These are phyloP conservation scores for Phytophthora capsici DNA, from an alignment of 352 stramenopile species.

Conservation along the genomic window DNA sequence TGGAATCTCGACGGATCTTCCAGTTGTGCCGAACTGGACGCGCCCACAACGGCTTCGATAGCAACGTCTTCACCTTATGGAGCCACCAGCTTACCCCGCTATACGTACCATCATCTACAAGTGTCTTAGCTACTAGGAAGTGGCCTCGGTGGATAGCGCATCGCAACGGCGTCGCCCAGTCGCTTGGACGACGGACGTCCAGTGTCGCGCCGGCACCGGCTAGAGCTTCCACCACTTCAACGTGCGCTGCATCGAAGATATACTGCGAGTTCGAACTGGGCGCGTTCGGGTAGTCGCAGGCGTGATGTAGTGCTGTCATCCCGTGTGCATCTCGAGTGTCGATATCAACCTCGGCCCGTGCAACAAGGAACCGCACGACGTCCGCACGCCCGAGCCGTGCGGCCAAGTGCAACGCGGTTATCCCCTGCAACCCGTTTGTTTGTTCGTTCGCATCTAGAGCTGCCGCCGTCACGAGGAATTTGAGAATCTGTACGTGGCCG, in stretches of 20 bases:
- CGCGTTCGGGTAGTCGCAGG: conserved; percentile 33
- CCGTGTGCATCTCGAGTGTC: conserved; percentile 29
- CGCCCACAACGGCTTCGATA: conserved; percentile 11
- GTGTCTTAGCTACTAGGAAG: conserved; percentile 33
- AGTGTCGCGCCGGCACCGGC: conserved; percentile 27
- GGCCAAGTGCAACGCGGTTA: conserved; percentile 46
- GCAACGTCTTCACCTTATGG: conserved; percentile 45
- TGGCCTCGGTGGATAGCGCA: conserved; percentile 43
- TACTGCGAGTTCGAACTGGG: conserved; percentile 1
- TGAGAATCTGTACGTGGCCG: conserved; percentile 33
- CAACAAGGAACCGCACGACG: conserved; percentile 36
- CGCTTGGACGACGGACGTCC: conserved; percentile 15
- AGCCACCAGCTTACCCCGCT: conserved; percentile 27
- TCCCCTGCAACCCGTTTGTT: conserved; percentile 13
- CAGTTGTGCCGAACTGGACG: not conserved
- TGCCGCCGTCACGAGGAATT: conserved; percentile 38
- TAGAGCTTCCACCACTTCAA: conserved; percentile 35
- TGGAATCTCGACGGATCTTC: not conserved
- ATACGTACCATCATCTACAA: conserved; percentile 41
- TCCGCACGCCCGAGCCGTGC: conserved; percentile 33
- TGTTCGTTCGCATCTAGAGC: conserved; percentile 26
- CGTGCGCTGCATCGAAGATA: conserved; percentile 29
- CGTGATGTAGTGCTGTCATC: conserved; percentile 52
- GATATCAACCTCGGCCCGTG: conserved; percentile 31
- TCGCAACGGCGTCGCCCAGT: conserved; percentile 38